Base-by-base conservation (phyloP, 305 asterid species). In the Rubia tinctorum region DNA sequence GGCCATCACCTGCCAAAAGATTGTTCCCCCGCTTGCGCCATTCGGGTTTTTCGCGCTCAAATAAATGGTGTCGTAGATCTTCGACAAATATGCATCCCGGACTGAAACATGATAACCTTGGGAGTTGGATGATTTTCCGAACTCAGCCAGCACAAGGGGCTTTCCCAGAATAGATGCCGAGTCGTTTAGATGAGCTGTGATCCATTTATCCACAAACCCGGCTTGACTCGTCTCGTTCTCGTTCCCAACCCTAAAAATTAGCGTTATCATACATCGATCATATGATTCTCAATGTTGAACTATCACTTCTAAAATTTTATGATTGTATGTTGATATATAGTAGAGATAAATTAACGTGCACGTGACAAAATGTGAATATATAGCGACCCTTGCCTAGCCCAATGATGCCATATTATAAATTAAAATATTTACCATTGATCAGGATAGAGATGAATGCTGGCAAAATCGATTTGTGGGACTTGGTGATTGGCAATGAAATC, bases 1-100 rank as follows among this genome's bases (percentile, higher is more conserved):
- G 22, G 65, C 65, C 65, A 60, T 60, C 65, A 60, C 65, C 39
- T 60, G 65, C 65, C 65, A 60, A 1, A 60, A 60, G 17, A 27
- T 20, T 20, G 65, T 13, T 22, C 65, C 65, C 11, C 65, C 65
- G 15, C 65, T 20, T 7, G 37, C 65, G 39, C 65, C 65, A 20
- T 22, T 20, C 8, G 65, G 65, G 30, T 22, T 20, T 9, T 60
- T 60, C 0, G 65, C 65, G 65, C 39, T 20, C 30, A 15, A 17
- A 18, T 51, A 51, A 51, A 51, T 51, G 58, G 58, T 51, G 58
- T 51, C 22, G 58, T 51, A 51, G 8, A 51, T 51, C 22, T 18
- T 18, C 3, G 58, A 51, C 22, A 51, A 51, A 22, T 51, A 51
- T 8, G 65, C 65, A 23, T 60, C 65, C 37, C 65, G 8, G 4